Conservation (phyloP, 768 basidiomycete species). For the Tricholoma matsutake region DNA sequence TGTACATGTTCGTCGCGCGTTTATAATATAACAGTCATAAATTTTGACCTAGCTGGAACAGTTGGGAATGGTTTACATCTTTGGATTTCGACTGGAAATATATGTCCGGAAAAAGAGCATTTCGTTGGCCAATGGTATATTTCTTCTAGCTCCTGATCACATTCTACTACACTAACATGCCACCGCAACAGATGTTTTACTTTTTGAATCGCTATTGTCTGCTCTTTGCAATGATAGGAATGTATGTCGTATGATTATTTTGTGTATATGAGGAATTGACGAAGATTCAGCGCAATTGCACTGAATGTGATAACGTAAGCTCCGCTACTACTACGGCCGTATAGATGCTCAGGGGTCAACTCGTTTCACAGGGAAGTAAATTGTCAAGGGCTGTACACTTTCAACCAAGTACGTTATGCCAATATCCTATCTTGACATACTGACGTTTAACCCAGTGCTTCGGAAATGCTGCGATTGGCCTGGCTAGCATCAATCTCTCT, state of each 20-base stretch:
- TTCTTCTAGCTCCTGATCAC: background rate
- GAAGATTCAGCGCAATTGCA: conserved; percentile 44
- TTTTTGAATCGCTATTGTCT: conserved; percentile 67
- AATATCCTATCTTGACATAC: background rate
- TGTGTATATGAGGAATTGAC: conserved; percentile 3
- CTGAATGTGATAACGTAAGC: conserved; percentile 54
- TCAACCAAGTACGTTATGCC: conserved; percentile 46
- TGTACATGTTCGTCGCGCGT: conserved; percentile 48
- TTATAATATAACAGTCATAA: conserved; percentile 1
- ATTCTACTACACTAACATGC: conserved; percentile 3
- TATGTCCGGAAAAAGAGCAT: conserved; percentile 50
- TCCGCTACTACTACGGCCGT: background rate
- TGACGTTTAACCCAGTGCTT: conserved; percentile 31
- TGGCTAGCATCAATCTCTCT: conserved; percentile 70
- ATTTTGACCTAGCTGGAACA: conserved; percentile 22
- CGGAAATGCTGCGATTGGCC: conserved; percentile 64
- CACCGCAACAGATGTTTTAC: conserved; percentile 51
- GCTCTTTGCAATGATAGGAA: conserved; percentile 63
- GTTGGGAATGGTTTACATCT: conserved; percentile 68
- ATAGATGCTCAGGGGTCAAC: conserved; percentile 6
- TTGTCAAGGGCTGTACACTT: conserved; percentile 68
- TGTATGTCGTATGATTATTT: conserved; percentile 41
- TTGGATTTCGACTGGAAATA: conserved; percentile 65
- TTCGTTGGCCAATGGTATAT: conserved; percentile 67
- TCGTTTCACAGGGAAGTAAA: conserved; percentile 40